These are phyloP conservation scores for Teratosphaeria zuluensis DNA, from an alignment of 2,329 filamentous ascomycete species.

Conservation along the genomic window DNA sequence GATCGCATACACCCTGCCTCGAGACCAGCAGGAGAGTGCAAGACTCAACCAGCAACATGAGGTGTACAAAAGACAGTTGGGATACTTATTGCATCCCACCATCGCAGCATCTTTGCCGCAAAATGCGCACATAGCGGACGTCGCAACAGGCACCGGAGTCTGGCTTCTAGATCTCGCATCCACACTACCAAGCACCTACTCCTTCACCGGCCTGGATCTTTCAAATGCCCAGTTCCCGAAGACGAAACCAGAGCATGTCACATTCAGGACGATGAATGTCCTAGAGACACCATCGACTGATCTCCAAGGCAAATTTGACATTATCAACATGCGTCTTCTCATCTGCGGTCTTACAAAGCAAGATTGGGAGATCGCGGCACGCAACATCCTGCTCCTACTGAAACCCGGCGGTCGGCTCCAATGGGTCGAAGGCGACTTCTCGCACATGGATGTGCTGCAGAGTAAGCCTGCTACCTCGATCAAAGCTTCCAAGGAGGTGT, in stretches of 20 bases:
- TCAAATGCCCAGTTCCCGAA: constrained; percentile 11
- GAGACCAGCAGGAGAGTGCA: constrained; percentile 9
- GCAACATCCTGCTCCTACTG: constrained; percentile 8
- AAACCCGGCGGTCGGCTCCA: constrained; percentile 15
- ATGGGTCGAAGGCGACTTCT: constrained; percentile 14
- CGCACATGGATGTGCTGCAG: constrained; percentile 1
- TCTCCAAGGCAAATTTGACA: constrained; percentile 7
- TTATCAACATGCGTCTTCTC: constrained; percentile 14
- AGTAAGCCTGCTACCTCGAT: not conserved
- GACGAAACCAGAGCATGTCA: not conserved
- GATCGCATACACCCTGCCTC: constrained; percentile 9
- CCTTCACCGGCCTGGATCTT: constrained; percentile 12
- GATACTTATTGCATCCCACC: constrained; percentile 11
- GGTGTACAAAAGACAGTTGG: constrained; percentile 6
- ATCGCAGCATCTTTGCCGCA: constrained; percentile 7
- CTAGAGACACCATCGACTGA: constrained; percentile 9
- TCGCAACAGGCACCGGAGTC: constrained; percentile 14
- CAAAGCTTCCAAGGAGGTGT: not conserved
- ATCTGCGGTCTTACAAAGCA: constrained; percentile 8
- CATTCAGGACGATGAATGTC: constrained; percentile 9
- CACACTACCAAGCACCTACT: not conserved
- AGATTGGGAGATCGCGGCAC: constrained; percentile 9
- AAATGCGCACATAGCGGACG: constrained; percentile 11
- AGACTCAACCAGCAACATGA: constrained; percentile 12
- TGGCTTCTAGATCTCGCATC: constrained; percentile 11